These are phyloP conservation scores for Agrostemma githago DNA, from an alignment of 148 eudicot genomes.

Conservation along the genomic window DNA sequence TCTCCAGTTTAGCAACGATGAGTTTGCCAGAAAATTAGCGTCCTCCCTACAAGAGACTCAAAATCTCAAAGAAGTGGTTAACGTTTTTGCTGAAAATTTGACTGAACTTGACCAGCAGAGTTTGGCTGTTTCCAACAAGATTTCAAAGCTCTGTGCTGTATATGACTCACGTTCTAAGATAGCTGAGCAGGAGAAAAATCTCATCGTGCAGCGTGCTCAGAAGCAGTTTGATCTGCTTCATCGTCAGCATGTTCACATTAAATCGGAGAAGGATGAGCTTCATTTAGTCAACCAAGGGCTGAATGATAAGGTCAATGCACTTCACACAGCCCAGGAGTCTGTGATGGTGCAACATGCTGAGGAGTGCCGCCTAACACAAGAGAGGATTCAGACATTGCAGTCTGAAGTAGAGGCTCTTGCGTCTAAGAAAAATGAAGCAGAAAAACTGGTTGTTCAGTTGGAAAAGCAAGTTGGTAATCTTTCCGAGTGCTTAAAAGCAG, in stretches of 20 bases:
- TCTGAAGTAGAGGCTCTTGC: slow-evolving; percentile 56
- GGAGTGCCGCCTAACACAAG: slow-evolving; percentile 76
- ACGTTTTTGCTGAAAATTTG: slow-evolving; percentile 43
- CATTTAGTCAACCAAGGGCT: slow-evolving; percentile 49
- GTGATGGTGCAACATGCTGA: slow-evolving; percentile 85
- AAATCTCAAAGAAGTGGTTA: slow-evolving; percentile 52
- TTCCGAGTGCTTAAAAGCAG: slow-evolving; percentile 42
- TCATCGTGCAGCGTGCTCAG: slow-evolving; percentile 46
- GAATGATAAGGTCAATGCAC: slow-evolving; percentile 51
- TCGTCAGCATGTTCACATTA: slow-evolving; percentile 33
- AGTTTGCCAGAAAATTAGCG: slow-evolving; percentile 45
- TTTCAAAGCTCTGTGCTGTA: slow-evolving; percentile 44
- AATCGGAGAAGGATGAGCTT: slow-evolving; percentile 59
- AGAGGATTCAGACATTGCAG: slow-evolving; percentile 54
- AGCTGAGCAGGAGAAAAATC: slow-evolving; percentile 47
- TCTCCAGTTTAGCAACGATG: slow-evolving; percentile 45
- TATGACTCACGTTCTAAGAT: slow-evolving; percentile 46
- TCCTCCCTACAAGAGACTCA: slow-evolving; percentile 54
- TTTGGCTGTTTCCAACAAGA: slow-evolving; percentile 44
- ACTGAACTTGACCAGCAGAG: slow-evolving; percentile 66
- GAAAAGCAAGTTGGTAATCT: slow-evolving; percentile 53
- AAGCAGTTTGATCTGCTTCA: slow-evolving; percentile 53
- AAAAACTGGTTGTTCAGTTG: slow-evolving; percentile 38
- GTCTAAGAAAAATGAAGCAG: slow-evolving; percentile 51
- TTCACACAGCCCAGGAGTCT: slow-evolving; percentile 65